Conservation (phyloP, 371 early-diverging fungal genomes). For the Zancudomyces culisetae region DNA sequence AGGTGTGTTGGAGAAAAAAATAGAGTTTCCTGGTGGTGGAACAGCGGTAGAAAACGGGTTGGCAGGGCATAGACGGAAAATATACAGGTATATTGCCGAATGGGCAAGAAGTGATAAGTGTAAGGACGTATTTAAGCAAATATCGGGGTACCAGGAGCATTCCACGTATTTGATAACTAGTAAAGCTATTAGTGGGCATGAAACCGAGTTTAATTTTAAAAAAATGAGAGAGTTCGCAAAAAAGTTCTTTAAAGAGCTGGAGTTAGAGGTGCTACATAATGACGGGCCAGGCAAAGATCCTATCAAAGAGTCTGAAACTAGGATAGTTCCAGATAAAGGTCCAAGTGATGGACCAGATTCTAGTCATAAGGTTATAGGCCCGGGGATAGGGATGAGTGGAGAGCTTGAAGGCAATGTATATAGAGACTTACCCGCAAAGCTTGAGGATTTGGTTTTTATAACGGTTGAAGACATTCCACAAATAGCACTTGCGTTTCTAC, state of each 20-base stretch:
- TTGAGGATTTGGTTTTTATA: slow-evolving; percentile 3
- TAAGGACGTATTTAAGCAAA: not conserved
- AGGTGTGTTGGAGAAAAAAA: slow-evolving; percentile 2
- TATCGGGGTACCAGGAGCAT: not conserved
- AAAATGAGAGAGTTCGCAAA: not conserved
- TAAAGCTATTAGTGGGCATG: not conserved
- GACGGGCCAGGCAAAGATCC: not conserved
- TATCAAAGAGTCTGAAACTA: not conserved
- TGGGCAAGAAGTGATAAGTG: not conserved
- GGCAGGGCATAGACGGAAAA: slow-evolving; percentile 1
- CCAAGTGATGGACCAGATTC: not conserved
- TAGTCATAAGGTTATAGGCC: too few relatives aligned
- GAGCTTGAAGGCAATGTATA: too few relatives aligned
- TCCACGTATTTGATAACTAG: not conserved
- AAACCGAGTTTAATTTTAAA: not conserved
- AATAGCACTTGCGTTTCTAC: slow-evolving; percentile 17
- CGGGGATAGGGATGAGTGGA: not conserved
- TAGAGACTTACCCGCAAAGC: too few relatives aligned
- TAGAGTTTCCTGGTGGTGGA: not conserved
- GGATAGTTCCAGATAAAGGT: too few relatives aligned
- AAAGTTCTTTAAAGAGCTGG: not conserved
- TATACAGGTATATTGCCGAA: not conserved
- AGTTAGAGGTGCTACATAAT: not conserved
- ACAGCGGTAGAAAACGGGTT: slow-evolving; percentile 7
- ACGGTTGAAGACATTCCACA: not conserved